A percentile compares a stretch with the other conserved stretches of the same genome.
phyloP scores from a whole-genome alignment of 768 basidiomycete species.

The Auricularia cornea region DNA sequence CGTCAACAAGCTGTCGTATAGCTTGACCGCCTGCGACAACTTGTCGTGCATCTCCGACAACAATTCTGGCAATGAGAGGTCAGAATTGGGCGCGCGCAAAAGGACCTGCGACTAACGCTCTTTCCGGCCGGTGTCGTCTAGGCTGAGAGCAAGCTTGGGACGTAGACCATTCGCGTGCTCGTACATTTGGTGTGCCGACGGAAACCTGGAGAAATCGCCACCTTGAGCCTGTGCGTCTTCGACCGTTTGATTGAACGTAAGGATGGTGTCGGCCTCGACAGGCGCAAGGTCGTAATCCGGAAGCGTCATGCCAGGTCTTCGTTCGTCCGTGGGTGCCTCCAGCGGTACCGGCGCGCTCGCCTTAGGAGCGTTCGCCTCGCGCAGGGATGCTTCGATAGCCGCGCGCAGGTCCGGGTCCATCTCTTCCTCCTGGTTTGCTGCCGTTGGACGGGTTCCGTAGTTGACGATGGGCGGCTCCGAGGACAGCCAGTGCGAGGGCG shows the following conservation, averaged over 20 bases:
- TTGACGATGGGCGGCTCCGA: constrained; percentile 64
- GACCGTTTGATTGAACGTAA: constrained; percentile 86
- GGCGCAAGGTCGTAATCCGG: constrained; percentile 77
- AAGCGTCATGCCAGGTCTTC: constrained; percentile 39
- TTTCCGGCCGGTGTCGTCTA: constrained; percentile 81
- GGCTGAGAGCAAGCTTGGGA: constrained; percentile 73
- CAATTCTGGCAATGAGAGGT: no score
- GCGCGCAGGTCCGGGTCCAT: constrained; percentile 88
- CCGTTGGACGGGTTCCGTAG: constrained; percentile 38
- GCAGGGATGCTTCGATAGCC: constrained; percentile 90
- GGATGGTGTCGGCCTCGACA: constrained; percentile 73
- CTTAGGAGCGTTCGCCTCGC: constrained; percentile 71
- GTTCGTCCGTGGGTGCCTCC: constrained; percentile 44
- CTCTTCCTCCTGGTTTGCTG: constrained; percentile 47
- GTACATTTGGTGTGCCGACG: constrained; percentile 76
- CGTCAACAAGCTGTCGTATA: constrained; percentile 85
- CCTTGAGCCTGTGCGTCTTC: constrained; percentile 76
- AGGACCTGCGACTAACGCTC: constrained; percentile 49
- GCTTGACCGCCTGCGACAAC: constrained; percentile 80
- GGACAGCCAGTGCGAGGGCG: constrained; percentile 43
- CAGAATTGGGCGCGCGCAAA: no score
- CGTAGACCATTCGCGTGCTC: constrained; percentile 71
- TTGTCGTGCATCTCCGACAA: constrained; percentile 93
- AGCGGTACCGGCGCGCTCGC: constrained; percentile 68
- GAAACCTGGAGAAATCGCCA: constrained; percentile 69